Conservation (phyloP, 768 basidiomycete genomes). For the Daedalea quercina region DNA sequence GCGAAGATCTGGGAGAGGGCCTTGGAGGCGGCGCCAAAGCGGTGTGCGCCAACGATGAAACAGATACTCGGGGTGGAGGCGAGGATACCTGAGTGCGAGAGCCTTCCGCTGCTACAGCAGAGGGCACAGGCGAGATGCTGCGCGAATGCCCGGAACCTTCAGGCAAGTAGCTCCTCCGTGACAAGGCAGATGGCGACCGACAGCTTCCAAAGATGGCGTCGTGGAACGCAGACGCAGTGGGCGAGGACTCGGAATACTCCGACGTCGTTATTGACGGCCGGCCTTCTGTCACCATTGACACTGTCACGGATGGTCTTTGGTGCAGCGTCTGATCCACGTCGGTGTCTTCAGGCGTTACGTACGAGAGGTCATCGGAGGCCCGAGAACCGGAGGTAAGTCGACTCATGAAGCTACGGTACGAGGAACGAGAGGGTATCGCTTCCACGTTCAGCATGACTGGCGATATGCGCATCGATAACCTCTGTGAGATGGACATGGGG, state of each 20-base stretch:
- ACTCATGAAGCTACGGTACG: constrained; percentile 13
- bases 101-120: constrained; percentile 5
- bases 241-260: constrained; percentile 65
- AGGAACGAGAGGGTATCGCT: constrained; percentile 13
- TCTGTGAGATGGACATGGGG: constrained; percentile 29
- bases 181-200: constrained; percentile 17
- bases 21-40: constrained; percentile 52
- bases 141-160: constrained; percentile 10
- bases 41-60: constrained; percentile 47
- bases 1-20: neutral
- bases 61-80: constrained; percentile 14
- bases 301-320: constrained; percentile 40
- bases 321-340: constrained; percentile 19
- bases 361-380: constrained; percentile 33
- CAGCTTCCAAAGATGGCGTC: constrained; percentile 39
- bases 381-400: constrained; percentile 15
- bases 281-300: constrained; percentile 39
- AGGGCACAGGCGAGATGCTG: constrained; percentile 16
- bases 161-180: constrained; percentile 12
- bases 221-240: constrained; percentile 76
- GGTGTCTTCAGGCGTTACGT: constrained; percentile 20
- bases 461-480: constrained; percentile 16
- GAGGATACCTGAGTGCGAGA: neutral
- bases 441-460: constrained; percentile 12
- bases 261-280: constrained; percentile 48